phyloP scores from a whole-genome alignment of 23 red algal species.

The Chondrus crispus region DNA sequence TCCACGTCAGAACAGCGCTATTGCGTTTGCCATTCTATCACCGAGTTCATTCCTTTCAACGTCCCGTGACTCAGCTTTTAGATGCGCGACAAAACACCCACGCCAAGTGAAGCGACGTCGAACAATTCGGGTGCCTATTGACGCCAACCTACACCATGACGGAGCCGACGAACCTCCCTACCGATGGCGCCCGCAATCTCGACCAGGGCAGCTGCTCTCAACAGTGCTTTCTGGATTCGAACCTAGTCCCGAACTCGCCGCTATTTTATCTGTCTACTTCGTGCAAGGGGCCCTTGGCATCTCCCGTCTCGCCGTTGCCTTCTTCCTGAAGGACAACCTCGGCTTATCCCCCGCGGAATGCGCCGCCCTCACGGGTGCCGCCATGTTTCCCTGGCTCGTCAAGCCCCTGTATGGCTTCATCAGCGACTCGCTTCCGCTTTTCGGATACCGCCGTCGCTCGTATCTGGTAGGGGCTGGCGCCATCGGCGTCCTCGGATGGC shows the following conservation, averaged over 20 bases:
- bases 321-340: constrained; percentile 91
- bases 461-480: constrained; percentile 68
- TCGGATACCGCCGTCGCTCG: constrained; percentile 80
- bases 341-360: constrained; percentile 61
- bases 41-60: too few species aligned
- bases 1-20: too few species aligned
- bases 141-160: too few species aligned
- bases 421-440: constrained; percentile 79
- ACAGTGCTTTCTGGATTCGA: constrained; percentile 56
- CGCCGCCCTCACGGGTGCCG: constrained; percentile 70
- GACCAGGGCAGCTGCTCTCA: background rate
- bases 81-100: too few species aligned
- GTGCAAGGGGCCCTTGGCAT: constrained; percentile 93
- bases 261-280: constrained; percentile 86
- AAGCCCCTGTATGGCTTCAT: constrained; percentile 94
- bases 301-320: constrained; percentile 82
- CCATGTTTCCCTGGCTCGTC: constrained; percentile 88
- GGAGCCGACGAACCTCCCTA: too few species aligned
- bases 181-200: too few species aligned
- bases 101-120: too few species aligned
- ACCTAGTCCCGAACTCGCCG: constrained; percentile 74
- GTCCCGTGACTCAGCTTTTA: too few species aligned
- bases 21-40: too few species aligned
- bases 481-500: constrained; percentile 66
- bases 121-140: too few species aligned